Conservation (phyloP, 345 rosid genomes). For the Hibiscus tridactylites region DNA sequence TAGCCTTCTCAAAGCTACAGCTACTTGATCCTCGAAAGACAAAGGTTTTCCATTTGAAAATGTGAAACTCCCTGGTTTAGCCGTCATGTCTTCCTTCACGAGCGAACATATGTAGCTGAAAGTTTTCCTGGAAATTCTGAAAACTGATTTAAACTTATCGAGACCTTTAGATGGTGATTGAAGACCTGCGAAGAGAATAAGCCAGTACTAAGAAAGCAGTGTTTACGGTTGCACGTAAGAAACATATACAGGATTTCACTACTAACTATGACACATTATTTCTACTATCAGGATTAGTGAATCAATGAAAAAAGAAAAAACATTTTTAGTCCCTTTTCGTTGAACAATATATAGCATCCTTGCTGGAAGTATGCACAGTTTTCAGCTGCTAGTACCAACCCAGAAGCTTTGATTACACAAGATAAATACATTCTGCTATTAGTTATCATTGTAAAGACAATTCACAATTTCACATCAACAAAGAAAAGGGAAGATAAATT, state of each 20-base stretch:
- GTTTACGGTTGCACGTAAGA: neutral
- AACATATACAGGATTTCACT: neutral
- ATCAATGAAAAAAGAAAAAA: neutral
- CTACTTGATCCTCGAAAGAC: conserved; percentile 48
- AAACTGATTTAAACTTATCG: conserved; percentile 32
- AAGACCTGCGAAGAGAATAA: conserved; percentile 28
- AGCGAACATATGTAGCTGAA: conserved; percentile 55
- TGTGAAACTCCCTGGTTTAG: conserved; percentile 31
- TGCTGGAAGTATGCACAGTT: neutral
- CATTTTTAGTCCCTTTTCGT: neutral
- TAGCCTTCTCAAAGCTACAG: conserved; percentile 53
- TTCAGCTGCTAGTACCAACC: neutral
- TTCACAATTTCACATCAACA: too few species aligned
- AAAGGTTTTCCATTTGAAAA: conserved; percentile 39
- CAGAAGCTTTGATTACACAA: neutral
- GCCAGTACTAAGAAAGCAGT: neutral
- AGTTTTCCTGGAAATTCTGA: conserved; percentile 42
- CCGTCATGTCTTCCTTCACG: conserved; percentile 38
- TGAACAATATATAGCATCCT: neutral
- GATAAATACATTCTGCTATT: neutral
- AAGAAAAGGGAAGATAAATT: too few species aligned
- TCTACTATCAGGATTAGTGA: neutral
- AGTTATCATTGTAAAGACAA: neutral
- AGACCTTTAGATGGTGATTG: conserved; percentile 31
- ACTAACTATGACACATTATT: neutral